Evolutionary conservation across 371 early-diverging fungal genomes (phyloP).

Genomic region (Choanephora cucurbitarum): DNA sequence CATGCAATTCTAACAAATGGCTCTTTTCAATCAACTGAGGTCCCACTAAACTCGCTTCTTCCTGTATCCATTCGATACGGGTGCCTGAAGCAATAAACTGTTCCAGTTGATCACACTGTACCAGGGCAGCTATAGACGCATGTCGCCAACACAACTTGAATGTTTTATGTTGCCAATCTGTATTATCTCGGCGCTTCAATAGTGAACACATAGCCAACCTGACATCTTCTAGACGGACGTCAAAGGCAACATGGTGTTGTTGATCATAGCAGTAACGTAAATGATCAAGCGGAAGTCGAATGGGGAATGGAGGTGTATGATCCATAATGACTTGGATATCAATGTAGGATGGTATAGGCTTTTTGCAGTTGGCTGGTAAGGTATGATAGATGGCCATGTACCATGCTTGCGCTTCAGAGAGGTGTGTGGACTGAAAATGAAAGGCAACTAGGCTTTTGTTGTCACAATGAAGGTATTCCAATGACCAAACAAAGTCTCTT

Average conservation of each 20-base stretch:
- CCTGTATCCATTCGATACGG: constrained; percentile 11
- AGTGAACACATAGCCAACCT: constrained; percentile 3
- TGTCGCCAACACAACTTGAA: constrained; percentile 16
- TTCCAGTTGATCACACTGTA: background rate
- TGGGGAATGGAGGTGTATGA: background rate
- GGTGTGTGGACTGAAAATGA: constrained; percentile 17
- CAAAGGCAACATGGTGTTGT: background rate
- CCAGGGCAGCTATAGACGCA: background rate
- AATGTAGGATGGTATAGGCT: constrained; percentile 17
- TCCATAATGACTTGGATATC: constrained; percentile 16
- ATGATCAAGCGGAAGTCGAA: constrained; percentile 15
- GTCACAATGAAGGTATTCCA: constrained; percentile 14
- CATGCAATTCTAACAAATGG: constrained; percentile 11
- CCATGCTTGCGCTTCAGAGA: constrained; percentile 35
- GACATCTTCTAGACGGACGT: constrained; percentile 5
- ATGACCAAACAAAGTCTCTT: constrained; percentile 16
- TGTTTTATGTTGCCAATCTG: constrained; percentile 3
- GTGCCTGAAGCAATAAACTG: background rate
- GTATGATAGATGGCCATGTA: constrained; percentile 39
- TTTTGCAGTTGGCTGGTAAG: constrained; percentile 26
- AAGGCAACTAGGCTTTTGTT: constrained; percentile 11
- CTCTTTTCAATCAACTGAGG: constrained; percentile 21
- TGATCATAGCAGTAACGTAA: background rate
- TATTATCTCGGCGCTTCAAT: background rate
- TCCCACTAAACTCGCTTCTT: constrained; percentile 7